Percentiles rank a stretch among this genome's conserved stretches.
Evolutionary conservation across 805 yeast genomes (phyloP).

Genomic region (Monosporozyma servazzii): DNA sequence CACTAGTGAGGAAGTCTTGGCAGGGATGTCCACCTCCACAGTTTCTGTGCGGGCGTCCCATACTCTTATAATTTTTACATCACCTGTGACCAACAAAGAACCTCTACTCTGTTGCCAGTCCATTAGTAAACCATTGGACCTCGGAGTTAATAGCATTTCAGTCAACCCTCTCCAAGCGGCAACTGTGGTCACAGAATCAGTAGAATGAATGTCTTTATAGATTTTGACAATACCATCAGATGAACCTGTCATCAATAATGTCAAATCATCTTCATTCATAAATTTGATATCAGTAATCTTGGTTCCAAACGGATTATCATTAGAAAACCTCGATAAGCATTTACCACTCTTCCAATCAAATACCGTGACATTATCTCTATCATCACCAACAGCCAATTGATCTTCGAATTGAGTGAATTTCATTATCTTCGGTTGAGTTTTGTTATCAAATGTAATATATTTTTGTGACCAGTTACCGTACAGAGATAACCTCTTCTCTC

Average conservation of each 20-base stretch:
- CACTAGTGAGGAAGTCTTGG: conserved; percentile 80
- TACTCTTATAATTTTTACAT: conserved; percentile 77
- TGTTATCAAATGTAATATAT: conserved; percentile 51
- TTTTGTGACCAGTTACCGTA: conserved; percentile 78
- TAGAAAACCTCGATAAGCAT: conserved; percentile 62
- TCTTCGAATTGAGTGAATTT: conserved; percentile 88
- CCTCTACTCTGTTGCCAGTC: conserved; percentile 99
- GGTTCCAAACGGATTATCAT: conserved; percentile 80
- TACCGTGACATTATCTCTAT: conserved; percentile 69
- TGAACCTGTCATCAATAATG: conserved; percentile 77
- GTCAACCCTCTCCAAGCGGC: conserved; percentile 92
- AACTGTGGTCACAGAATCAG: conserved; percentile 48
- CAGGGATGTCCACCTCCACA: conserved; percentile 80
- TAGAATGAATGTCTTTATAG: conserved; percentile 63
- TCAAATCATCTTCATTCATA: conserved; percentile 85
- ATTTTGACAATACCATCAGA: conserved; percentile 91
- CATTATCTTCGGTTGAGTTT: conserved; percentile 69
- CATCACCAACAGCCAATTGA: conserved; percentile 70
- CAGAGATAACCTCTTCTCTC: conserved; percentile 74
- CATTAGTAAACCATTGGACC: conserved; percentile 72
- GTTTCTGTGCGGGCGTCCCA: conserved; percentile 97
- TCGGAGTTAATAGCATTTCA: conserved; percentile 69
- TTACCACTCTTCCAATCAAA: conserved; percentile 75
- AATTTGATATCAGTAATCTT: conserved; percentile 79
- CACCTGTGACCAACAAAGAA: conserved; percentile 84